Evolutionary conservation across 768 basidiomycete genomes (phyloP).

Genomic region (Suillus subalutaceus): DNA sequence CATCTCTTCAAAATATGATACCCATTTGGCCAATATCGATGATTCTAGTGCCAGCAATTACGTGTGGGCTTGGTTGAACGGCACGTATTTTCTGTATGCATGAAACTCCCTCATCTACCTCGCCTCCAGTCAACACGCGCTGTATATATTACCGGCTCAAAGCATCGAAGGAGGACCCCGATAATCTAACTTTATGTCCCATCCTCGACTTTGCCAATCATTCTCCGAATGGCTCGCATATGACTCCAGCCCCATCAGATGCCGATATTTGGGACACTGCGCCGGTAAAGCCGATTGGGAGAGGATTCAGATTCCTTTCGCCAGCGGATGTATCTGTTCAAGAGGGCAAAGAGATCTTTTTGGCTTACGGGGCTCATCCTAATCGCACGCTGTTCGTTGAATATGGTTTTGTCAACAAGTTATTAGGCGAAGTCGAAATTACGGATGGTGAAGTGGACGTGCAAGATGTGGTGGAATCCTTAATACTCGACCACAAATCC

Average conservation of each 20-base stretch:
- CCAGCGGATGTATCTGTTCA: slow-evolving; percentile 44
- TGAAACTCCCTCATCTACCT: slow-evolving; percentile 14
- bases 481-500: slow-evolving; percentile 48
- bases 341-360: slow-evolving; percentile 65
- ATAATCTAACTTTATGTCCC: slow-evolving; percentile 88
- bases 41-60: slow-evolving; percentile 42
- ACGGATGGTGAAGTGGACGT: slow-evolving; percentile 64
- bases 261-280: slow-evolving; percentile 40
- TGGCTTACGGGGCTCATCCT: slow-evolving; percentile 81
- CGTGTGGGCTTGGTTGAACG: slow-evolving; percentile 93
- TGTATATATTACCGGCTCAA: slow-evolving; percentile 76
- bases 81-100: slow-evolving; percentile 31
- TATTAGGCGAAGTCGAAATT: slow-evolving; percentile 28
- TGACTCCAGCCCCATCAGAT: slow-evolving; percentile 43
- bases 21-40: slow-evolving; percentile 13
- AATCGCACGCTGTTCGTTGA: slow-evolving; percentile 82
- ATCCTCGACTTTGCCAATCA: slow-evolving; percentile 94
- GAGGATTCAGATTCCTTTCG: slow-evolving; percentile 55
- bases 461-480: slow-evolving; percentile 49
- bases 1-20: background rate
- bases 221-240: slow-evolving; percentile 41
- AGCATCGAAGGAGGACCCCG: slow-evolving; percentile 49
- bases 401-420: slow-evolving; percentile 79
- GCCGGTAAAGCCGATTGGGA: slow-evolving; percentile 38
- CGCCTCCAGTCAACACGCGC: slow-evolving; percentile 80